Evolutionary conservation across 108 stramenopile genomes (phyloP).

Genomic region (Pseudonitzschia delicatissima): DNA sequence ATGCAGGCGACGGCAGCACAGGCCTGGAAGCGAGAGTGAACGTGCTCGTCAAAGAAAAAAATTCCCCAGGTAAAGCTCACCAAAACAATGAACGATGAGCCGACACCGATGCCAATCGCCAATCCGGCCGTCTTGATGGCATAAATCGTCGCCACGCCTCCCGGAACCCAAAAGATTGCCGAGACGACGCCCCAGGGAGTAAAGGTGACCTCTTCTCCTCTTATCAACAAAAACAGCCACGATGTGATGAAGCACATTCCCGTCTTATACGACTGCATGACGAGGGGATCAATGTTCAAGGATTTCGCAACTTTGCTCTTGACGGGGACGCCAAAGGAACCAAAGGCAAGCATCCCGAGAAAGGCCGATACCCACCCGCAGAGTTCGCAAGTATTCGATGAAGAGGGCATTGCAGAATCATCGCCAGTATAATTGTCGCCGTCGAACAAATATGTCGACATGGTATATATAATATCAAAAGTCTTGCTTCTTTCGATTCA

Average conservation of each 20-base stretch:
- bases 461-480: not conserved
- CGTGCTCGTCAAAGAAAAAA: conserved; percentile 68
- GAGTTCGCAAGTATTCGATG: conserved; percentile 17
- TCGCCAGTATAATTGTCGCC: not conserved
- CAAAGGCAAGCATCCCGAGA: conserved; percentile 62
- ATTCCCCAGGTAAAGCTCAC: conserved; percentile 80
- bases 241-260: conserved; percentile 69
- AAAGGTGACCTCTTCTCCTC: conserved; percentile 43
- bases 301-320: conserved; percentile 53
- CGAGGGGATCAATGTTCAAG: conserved; percentile 79
- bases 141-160: conserved; percentile 70
- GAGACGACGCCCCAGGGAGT: conserved; percentile 82
- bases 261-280: conserved; percentile 88
- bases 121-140: conserved; percentile 78
- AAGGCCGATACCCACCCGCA: conserved; percentile 62
- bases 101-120: conserved; percentile 74
- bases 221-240: conserved; percentile 41
- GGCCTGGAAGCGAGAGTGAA: conserved; percentile 36
- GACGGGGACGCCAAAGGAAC: conserved; percentile 83
- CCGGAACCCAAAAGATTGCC: conserved; percentile 72
- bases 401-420: not conserved
- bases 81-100: conserved; percentile 74
- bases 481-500: too few species aligned
- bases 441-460: not conserved
- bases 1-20: conserved; percentile 55